These are phyloP conservation scores for Arabidopsis hybrid DNA, from an alignment of 441 rosid species.

Conservation along the genomic window DNA sequence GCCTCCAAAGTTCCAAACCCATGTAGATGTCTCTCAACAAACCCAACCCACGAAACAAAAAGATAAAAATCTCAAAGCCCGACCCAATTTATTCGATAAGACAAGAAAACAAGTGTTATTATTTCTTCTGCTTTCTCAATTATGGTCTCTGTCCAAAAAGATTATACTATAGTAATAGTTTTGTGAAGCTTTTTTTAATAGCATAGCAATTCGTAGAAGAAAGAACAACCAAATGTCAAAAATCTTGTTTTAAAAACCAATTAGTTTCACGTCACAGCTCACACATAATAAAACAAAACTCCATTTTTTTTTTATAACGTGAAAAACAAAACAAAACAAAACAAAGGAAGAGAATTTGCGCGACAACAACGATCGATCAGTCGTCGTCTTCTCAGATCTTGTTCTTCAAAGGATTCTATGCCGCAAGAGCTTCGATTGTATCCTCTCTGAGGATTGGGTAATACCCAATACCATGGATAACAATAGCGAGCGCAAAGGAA, in stretches of 20 bases:
- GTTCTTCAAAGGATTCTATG: not conserved
- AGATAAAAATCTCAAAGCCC: not conserved
- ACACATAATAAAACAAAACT: not conserved
- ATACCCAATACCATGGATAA: not conserved
- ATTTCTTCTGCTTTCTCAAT: no score
- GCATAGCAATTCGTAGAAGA: not conserved
- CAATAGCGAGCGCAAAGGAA: not conserved
- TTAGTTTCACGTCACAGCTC: not conserved
- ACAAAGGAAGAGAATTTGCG: not conserved
- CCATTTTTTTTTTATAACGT: no score
- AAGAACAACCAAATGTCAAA: no score
- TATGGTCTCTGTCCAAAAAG: no score
- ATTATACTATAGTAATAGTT: no score
- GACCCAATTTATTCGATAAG: not conserved
- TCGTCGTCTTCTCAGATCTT: constrained; percentile 1
- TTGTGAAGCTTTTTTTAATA: no score
- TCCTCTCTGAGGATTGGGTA: not conserved
- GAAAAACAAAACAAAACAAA: not conserved
- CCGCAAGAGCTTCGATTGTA: not conserved
- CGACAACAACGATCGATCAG: not conserved
- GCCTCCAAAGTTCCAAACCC: not conserved
- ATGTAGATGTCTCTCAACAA: not conserved
- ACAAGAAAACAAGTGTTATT: no score
- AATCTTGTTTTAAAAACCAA: not conserved
- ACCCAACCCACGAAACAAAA: not conserved